Base-by-base conservation (phyloP, 1,284 basidiomycete species). In the Austroboletus novae-zelandiae region DNA sequence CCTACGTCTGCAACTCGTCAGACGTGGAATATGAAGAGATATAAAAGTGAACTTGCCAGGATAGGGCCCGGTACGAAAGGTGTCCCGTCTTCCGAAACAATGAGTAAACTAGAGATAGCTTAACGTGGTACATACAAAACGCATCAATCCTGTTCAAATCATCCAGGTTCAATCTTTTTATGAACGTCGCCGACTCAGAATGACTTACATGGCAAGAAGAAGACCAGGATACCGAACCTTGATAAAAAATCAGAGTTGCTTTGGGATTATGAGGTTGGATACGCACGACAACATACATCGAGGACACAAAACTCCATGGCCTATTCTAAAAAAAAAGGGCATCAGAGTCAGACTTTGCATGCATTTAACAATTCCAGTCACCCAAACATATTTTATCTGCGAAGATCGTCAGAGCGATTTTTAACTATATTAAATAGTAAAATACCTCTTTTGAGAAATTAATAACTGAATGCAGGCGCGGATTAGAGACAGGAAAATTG, bases 221-320 rank as follows among this genome's bases (percentile, higher is more conserved):
- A 41, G 25, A 6, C 61, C 59, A 11, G 43, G 0, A 40, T 61
- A 64, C 43, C 59, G 61, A 42, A 51, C 62, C 59, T 61, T 52
- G 9, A 3, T n/a, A 29, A 39, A 27, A 13, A 13, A 14, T 55
- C 36, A 58, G 45, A 40, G 14, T 34, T 5, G 1, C 31, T 5
- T 18, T 15, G 15, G 8, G 17, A 30, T 9, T 1, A 1, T 11
- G n/a, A 35, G 5, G 15, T 1, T 29, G 17, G 34, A 32, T n/a
- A 62, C 61, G 9, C 6, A 62, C 59, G 4, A 64, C 0, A 27
- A 62, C 14, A 27, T 60, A 61, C 27, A 55, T 31, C 1, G n/a
- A 6, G 5, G 59, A 52, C 2, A 64, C 55, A 37, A 45, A 20
- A 18, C 44, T 58, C 60, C 61, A 61, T 31, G 54, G n/a, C 29